Conservation (phyloP, 805 yeast species). For the Ascoidea tarda region DNA sequence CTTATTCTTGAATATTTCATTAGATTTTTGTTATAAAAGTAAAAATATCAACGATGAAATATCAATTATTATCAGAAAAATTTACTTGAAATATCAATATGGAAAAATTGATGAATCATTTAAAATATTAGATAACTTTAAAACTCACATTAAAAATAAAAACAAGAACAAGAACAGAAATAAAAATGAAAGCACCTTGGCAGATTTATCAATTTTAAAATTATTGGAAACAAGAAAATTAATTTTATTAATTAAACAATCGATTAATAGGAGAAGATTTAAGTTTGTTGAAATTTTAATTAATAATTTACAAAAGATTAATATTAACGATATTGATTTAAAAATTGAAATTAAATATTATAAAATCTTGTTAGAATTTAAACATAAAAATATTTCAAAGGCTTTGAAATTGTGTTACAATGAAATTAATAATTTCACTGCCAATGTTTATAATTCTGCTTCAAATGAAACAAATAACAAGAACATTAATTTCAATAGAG, state of each 20-base stretch:
- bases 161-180: conserved; percentile 5
- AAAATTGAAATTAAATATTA: conserved; percentile 17
- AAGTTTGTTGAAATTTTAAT: conserved; percentile 14
- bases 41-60: conserved; percentile 23
- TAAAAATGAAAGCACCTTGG: conserved; percentile 15
- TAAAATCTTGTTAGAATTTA: conserved; percentile 12
- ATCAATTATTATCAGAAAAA: conserved; percentile 24
- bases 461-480: no score
- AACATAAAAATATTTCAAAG: conserved; percentile 12
- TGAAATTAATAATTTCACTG: conserved; percentile 9
- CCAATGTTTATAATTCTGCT: no score
- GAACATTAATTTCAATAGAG: no score
- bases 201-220: conserved; percentile 20
- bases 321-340: conserved; percentile 15
- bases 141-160: conserved; percentile 1
- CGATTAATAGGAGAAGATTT: conserved; percentile 15
- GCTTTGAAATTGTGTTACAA: conserved; percentile 14
- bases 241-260: conserved; percentile 22
- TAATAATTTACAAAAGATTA: conserved; percentile 13
- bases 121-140: conserved; percentile 20
- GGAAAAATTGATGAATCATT: conserved; percentile 30
- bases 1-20: conserved; percentile 31
- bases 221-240: conserved; percentile 25
- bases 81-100: conserved; percentile 20
- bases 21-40: conserved; percentile 22